Conservation (phyloP, 2,329 filamentous ascomycete species). For the Bipolaris zeicola region DNA sequence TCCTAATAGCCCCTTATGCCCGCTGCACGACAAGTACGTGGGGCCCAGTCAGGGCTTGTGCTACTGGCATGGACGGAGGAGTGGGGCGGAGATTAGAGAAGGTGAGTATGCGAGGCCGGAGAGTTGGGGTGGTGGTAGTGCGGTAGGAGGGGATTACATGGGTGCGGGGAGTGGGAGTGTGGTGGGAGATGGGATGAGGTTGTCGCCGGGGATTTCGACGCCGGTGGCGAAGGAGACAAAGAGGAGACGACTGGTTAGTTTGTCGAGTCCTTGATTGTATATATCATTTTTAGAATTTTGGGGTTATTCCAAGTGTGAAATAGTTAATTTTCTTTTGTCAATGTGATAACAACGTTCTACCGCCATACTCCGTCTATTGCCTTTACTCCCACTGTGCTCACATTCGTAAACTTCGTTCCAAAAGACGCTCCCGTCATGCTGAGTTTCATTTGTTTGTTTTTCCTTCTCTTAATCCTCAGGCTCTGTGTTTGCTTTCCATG, state of each 20-base stretch:
- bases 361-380: background rate
- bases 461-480: constrained; percentile 16
- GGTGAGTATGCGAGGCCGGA: constrained; percentile 12
- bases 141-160: constrained; percentile 4
- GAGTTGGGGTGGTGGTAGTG: constrained; percentile 1
- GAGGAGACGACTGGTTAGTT: constrained; percentile 26
- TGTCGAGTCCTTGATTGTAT: constrained; percentile 17
- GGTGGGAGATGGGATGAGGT: background rate
- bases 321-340: background rate
- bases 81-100: constrained; percentile 35
- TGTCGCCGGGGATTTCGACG: constrained; percentile 1
- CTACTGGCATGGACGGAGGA: constrained; percentile 47
- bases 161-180: background rate
- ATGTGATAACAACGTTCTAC: background rate
- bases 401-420: background rate
- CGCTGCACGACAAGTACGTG: constrained; percentile 48
- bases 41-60: constrained; percentile 49
- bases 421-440: background rate
- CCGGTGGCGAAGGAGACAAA: constrained; percentile 8
- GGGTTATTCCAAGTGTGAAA: too few relatives aligned
- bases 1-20: constrained; percentile 52
- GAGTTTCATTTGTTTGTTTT: background rate
- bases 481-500: constrained; percentile 35
- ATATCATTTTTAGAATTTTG: background rate
- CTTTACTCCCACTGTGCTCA: background rate